phyloP scores from a whole-genome alignment of 441 rosid species.

The Arabidopsis lyrata region DNA sequence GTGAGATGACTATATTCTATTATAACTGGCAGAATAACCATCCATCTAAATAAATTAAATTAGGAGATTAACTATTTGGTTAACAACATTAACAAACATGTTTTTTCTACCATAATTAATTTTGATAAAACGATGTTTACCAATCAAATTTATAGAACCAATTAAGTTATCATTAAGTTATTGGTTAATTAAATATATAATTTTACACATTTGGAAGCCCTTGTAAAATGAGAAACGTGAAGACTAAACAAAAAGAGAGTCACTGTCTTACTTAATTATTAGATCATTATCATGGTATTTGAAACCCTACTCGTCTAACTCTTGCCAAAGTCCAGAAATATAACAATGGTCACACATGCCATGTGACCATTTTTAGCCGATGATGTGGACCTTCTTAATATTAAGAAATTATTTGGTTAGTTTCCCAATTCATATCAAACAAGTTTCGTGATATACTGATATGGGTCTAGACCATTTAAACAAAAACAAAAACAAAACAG shows the following conservation, averaged over 20 bases:
- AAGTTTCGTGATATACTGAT: too few species aligned
- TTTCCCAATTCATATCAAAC: constrained; percentile 35
- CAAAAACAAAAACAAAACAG: not conserved
- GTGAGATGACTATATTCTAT: not conserved
- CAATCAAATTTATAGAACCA: not conserved
- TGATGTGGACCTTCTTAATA: constrained; percentile 41
- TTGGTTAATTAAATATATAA: not conserved
- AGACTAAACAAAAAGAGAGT: not conserved
- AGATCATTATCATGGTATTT: constrained; percentile 32
- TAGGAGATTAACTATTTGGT: not conserved
- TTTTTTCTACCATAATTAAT: not conserved
- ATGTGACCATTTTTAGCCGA: constrained; percentile 41
- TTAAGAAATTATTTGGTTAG: constrained; percentile 29
- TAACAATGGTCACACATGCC: constrained; percentile 36
- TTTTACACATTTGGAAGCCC: not conserved
- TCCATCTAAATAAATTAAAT: not conserved
- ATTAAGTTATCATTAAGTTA: not conserved
- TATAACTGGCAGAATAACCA: not conserved
- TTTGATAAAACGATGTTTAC: not conserved
- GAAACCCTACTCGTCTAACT: constrained; percentile 40
- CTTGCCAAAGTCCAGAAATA: constrained; percentile 40
- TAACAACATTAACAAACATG: not conserved
- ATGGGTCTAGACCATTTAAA: not conserved
- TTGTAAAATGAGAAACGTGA: not conserved
- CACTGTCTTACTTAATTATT: constrained; percentile 12